phyloP scores from a whole-genome alignment of 805 yeast species.

The Hanseniaspora nectarophila region DNA sequence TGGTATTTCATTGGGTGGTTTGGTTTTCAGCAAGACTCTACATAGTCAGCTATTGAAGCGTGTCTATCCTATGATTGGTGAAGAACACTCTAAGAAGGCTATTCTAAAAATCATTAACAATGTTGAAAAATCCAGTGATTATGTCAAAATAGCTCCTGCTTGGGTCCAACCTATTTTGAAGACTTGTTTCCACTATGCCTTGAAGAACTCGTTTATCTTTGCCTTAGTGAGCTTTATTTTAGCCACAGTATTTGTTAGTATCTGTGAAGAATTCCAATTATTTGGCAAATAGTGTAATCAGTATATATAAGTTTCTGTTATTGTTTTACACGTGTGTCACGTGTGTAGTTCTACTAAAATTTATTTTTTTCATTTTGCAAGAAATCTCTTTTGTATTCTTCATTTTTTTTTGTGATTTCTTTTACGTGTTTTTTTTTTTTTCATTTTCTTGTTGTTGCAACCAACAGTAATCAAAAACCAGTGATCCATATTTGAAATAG shows the following conservation, averaged over 20 bases:
- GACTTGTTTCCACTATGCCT: constrained; percentile 41
- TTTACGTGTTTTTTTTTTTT: too few relatives aligned
- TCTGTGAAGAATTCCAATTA: constrained; percentile 48
- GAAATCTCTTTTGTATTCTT: too few relatives aligned
- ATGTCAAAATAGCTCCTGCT: constrained; percentile 42
- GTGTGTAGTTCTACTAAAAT: too few relatives aligned
- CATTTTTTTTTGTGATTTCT: too few relatives aligned
- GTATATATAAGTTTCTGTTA: too few relatives aligned
- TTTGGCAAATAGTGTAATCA: constrained; percentile 29
- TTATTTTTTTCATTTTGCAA: too few relatives aligned
- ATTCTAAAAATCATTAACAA: constrained; percentile 36
- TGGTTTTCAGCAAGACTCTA: constrained; percentile 44
- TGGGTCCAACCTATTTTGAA: constrained; percentile 37
- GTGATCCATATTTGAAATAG: too few relatives aligned
- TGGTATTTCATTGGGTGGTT: constrained; percentile 60
- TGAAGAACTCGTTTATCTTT: constrained; percentile 44
- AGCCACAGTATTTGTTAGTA: constrained; percentile 30
- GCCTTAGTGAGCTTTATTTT: constrained; percentile 27
- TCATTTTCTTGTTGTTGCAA: too few relatives aligned
- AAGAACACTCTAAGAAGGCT: constrained; percentile 29
- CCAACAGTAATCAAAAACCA: too few relatives aligned
- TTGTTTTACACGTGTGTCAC: not conserved
- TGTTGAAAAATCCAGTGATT: constrained; percentile 48
- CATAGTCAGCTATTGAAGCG: constrained; percentile 22
- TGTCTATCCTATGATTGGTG: constrained; percentile 28